Evolutionary conservation across 1,139 yeast genomes (phyloP).

Genomic region (Lodderomyces oxycetoniae): DNA sequence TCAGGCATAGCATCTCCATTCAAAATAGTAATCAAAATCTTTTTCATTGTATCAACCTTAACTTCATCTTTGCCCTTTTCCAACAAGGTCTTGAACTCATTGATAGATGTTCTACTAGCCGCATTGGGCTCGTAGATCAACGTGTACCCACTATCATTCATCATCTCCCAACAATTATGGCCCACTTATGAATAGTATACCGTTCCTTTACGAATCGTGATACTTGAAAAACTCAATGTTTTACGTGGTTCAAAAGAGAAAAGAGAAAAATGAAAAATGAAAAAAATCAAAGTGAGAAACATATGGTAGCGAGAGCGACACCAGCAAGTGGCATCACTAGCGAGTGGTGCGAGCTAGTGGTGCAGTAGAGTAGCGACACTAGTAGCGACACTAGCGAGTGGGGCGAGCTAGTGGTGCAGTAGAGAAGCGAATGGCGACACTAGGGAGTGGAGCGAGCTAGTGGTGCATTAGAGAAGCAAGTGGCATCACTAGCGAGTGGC

Average conservation of each 20-base stretch:
- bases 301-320: too few relatives aligned
- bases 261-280: constrained; percentile 1
- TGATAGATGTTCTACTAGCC: constrained; percentile 63
- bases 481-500: too few relatives aligned
- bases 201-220: too few relatives aligned
- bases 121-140: constrained; percentile 73
- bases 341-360: too few relatives aligned
- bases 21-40: constrained; percentile 77
- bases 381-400: too few relatives aligned
- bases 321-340: too few relatives aligned
- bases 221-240: not conserved
- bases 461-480: too few relatives aligned
- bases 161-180: constrained; percentile 12
- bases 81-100: constrained; percentile 72
- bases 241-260: constrained; percentile 2
- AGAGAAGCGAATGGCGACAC: too few relatives aligned
- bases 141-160: constrained; percentile 61
- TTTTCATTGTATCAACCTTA: constrained; percentile 87
- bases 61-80: constrained; percentile 89
- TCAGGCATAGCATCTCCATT: constrained; percentile 96
- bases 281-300: not conserved
- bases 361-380: too few relatives aligned
- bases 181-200: not conserved
- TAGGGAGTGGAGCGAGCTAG: too few relatives aligned
- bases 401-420: too few relatives aligned